Base-by-base conservation (phyloP, 208 protist species). In the Balamuthia mandrillaris region DNA sequence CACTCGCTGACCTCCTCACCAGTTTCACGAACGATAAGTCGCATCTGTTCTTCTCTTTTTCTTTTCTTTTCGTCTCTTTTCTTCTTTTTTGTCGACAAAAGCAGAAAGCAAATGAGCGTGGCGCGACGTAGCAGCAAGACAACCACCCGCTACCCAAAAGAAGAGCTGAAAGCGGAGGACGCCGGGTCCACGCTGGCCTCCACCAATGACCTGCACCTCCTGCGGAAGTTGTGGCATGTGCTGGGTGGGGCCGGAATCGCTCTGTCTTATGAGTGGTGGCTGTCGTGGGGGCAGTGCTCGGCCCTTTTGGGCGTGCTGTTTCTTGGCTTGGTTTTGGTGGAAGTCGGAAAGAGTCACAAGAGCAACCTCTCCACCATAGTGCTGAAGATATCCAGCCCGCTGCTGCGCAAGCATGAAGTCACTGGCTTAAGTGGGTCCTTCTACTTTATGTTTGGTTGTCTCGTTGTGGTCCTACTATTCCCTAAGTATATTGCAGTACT, bases 21-120 rank as follows among this genome's bases (percentile, higher is more conserved):
- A 49, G 90, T 92, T 7, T 92, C 83, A n/a, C 88, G 90, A 75
- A 97, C 97, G 9, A 97, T 89, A 44, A 97, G 91, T n/a, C 95
- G 94, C 96, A 98, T 97, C 7, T 14, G 89, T 35, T 82, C 37
- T 87, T 9, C 75, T 16, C 21, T 16, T n/a, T n/a, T n/a, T n/a
- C n/a, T n/a, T n/a, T n/a, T n/a, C n/a, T n/a, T n/a, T n/a, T n/a
- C n/a, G n/a, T n/a, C n/a, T n/a, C n/a, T n/a, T n/a, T n/a, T 1
- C 86, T 86, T 86, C 9, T 16, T 37, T 85, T 49, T 58, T 33
- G 42, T 74, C n/a, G n/a, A n/a, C n/a, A n/a, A n/a, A n/a, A n/a
- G n/a, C n/a, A n/a, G n/a, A n/a, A n/a, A n/a, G n/a, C n/a, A n/a
- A n/a, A n/a, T n/a, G n/a, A n/a, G n/a, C n/a, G n/a, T n/a, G n/a